phyloP scores from a whole-genome alignment of 768 basidiomycete genomes.

The Myochromella boudieri region DNA sequence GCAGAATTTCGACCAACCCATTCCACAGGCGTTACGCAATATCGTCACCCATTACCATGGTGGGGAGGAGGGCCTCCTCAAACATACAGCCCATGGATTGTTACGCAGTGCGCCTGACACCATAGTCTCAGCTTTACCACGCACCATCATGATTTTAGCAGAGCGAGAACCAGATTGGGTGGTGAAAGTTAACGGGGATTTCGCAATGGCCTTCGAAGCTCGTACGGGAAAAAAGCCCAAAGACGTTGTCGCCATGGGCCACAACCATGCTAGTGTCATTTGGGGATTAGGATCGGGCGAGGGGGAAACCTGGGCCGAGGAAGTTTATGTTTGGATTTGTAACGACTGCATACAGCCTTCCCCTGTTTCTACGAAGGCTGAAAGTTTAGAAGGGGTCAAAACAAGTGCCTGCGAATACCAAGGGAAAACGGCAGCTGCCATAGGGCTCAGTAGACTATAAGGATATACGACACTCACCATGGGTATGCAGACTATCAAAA shows the following conservation, averaged over 20 bases:
- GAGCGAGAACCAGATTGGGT: slow-evolving; percentile 56
- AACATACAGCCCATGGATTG: slow-evolving; percentile 41
- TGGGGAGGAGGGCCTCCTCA: slow-evolving; percentile 30
- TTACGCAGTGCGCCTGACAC: slow-evolving; percentile 34
- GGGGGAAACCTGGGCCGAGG: slow-evolving; percentile 63
- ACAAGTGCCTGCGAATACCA: too few relatives aligned
- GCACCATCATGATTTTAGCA: slow-evolving; percentile 45
- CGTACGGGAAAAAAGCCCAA: slow-evolving; percentile 30
- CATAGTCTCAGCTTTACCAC: slow-evolving; percentile 40
- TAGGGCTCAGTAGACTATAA: too few relatives aligned
- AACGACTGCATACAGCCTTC: too few relatives aligned
- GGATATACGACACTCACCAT: too few relatives aligned
- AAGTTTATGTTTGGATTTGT: slow-evolving; percentile 43
- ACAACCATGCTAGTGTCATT: slow-evolving; percentile 64
- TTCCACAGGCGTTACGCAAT: slow-evolving; percentile 22
- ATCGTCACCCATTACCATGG: slow-evolving; percentile 40
- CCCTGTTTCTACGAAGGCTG: too few relatives aligned
- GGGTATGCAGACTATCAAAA: too few relatives aligned
- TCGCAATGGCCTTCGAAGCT: slow-evolving; percentile 37
- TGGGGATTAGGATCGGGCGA: slow-evolving; percentile 50
- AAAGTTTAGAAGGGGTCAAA: too few relatives aligned
- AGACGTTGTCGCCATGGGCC: slow-evolving; percentile 43
- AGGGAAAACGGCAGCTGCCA: too few relatives aligned
- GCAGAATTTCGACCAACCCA: slow-evolving; percentile 34
- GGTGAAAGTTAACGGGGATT: slow-evolving; percentile 30